Base-by-base conservation (phyloP, 2,329 filamentous ascomycete genomes). In the Alternaria metachromatica region DNA sequence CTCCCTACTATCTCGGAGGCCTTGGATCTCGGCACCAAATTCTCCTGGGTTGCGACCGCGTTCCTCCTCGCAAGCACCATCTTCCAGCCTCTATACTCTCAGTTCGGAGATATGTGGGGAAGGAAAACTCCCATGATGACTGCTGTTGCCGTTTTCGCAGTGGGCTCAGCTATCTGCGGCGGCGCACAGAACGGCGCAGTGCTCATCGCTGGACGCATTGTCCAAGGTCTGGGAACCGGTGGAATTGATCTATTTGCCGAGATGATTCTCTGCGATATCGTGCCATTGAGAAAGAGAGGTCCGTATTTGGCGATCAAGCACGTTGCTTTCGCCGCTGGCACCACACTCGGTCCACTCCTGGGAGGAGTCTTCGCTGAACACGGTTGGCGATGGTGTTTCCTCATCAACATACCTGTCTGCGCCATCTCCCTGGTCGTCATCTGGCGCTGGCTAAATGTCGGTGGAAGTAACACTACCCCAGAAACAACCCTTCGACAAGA, bases 161-260 rank as follows among this genome's bases (percentile, higher is more conserved):
- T 88, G 0, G 87, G 87, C 0, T 87, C 86, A 59, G 84, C 82
- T 0, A 78, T 90, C 4, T 82, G 79, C 45, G 87, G 86, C 0
- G 82, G 81, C 0, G 84, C 87, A 0, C 79, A 70, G 0, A 82
- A 67, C 8, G 78, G 77, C 1, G 70, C 66, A 0, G 83, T 84
- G 71, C 77, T 91, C 3, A 87, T 90, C 13, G 82, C 80, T 64
- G 86, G 86, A n/a, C 82, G 87, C 1, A 81, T 82, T 0, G 73
- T 90, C 1, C 87, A 89, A 60, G 88, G 88, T 0, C 69, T 85
- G 2, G 85, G 84, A 0, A 81, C 76, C 2, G 84, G 82, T 2
- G 85, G 84, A 0, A 80, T 84, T 65, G 80, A 80, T 54, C 71
- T 84, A 44, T 74, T 87, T 3, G 77, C 82, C 5, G 82, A 84